phyloP scores from a whole-genome alignment of 1,284 basidiomycete genomes.

The Meripilus lineatus region DNA sequence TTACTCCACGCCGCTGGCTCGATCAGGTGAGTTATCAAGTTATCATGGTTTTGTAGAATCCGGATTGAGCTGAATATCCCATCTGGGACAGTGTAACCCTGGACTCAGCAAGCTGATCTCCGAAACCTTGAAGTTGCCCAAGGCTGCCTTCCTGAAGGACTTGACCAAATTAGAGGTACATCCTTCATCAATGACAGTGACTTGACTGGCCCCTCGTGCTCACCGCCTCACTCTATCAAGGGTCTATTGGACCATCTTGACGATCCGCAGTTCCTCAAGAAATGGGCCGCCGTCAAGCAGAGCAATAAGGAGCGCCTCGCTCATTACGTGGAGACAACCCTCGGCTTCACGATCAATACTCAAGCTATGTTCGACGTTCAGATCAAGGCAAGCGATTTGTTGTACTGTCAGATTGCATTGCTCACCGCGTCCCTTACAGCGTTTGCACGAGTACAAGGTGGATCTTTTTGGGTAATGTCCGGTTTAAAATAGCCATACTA shows the following conservation, averaged over 20 bases:
- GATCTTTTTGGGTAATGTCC: constrained; percentile 3
- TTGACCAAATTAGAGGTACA: constrained; percentile 54
- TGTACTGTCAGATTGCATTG: constrained; percentile 3
- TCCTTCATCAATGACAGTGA: neutral
- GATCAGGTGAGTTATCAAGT: constrained; percentile 51
- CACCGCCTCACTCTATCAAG: constrained; percentile 5
- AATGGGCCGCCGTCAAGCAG: constrained; percentile 82
- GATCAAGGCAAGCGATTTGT: constrained; percentile 61
- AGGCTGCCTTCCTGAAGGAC: constrained; percentile 77
- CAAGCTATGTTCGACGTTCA: constrained; percentile 89
- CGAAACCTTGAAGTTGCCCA: constrained; percentile 71
- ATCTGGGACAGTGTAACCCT: constrained; percentile 71
- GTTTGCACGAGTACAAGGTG: constrained; percentile 86
- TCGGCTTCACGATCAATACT: constrained; percentile 74
- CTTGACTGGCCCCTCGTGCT: neutral
- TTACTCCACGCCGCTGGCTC: constrained; percentile 85
- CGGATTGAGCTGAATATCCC: constrained; percentile 13
- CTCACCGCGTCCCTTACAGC: constrained; percentile 32
- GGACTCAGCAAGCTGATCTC: constrained; percentile 80
- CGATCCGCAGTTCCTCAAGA: constrained; percentile 66
- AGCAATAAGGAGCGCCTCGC: constrained; percentile 85
- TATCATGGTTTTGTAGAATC: neutral
- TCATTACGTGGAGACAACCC: constrained; percentile 66
- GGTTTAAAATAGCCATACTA: constrained; percentile 5
- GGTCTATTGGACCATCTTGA: constrained; percentile 65